Evolutionary conservation across 31 red algal genomes (phyloP), one percentile per base, ranked within the genome.

Genomic region (Asparagopsis taxiformis): DNA sequence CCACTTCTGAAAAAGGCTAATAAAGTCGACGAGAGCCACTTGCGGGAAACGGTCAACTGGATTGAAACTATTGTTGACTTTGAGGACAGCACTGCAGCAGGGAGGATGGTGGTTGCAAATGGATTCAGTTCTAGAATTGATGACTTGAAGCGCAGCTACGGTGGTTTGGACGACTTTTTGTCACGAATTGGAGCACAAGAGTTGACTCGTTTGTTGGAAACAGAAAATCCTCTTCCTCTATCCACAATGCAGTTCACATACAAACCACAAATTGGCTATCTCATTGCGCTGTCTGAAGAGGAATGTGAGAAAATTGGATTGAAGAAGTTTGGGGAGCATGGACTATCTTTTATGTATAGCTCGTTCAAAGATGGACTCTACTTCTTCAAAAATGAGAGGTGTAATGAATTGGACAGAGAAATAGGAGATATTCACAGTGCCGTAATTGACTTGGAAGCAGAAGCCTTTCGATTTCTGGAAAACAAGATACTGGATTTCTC

Each of bases 91-190:
- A 59, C 22, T 23, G 51, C 20, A 68, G 23, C 49, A 21, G 73
- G 67, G 16, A 62, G 75, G 41, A 62, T 89, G 59, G 25, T 66
- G 1, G 75, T 85, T 20, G 55, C 67, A 23, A 32, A 75, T 31
- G 89, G 89, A 0, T 92, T 92, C 30, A 84, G 78, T 67, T 19
- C 53, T 10, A 73, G 85, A 68, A 83, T 92, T 64, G 89, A 92
- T 52, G 70, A 83, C 21, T 52, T 92, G 31, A 82, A 84, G 52
- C 62, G 72, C 1, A 70, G 37, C 15, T 79, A 74, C 31, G 72
- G 66, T 31, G 80, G 72, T 2, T 37, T 92, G 3, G 89, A 92
- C 49, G 73, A 84, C 10, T 85, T 92, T 51, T 52, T 92, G 6
- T 79, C 79, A 13, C 50, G 37, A 34, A 52, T 92, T 17, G 89